A percentile compares a stretch with the other conserved stretches of the same genome.
Evolutionary conservation across 495 filamentous ascomycete genomes (phyloP).

Genomic region (Hypoxylon fuscum): DNA sequence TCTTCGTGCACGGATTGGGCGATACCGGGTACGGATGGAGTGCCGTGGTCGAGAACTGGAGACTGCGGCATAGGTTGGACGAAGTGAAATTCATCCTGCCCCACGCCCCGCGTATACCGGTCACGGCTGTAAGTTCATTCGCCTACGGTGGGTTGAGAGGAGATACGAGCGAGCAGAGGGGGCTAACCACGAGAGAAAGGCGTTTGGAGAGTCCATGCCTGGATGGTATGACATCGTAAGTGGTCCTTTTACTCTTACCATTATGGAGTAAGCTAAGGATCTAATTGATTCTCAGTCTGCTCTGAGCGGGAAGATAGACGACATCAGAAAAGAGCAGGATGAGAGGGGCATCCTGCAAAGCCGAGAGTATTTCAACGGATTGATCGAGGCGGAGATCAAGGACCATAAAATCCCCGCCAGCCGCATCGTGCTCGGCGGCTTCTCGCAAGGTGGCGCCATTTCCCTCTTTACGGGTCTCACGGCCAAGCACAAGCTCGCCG

Average conservation of each 20-base stretch:
- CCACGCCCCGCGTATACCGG: conserved; percentile 88
- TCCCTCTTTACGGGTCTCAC: conserved; percentile 74
- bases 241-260: conserved; percentile 39
- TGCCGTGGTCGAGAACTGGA: conserved; percentile 87
- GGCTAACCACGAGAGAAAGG: conserved; percentile 56
- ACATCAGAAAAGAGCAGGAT: conserved; percentile 64
- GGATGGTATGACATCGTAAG: conserved; percentile 93
- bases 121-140: conserved; percentile 75
- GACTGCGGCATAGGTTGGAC: conserved; percentile 80
- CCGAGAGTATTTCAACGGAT: conserved; percentile 75
- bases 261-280: not conserved
- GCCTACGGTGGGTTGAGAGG: not conserved
- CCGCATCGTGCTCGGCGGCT: conserved; percentile 82
- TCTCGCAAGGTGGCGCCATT: conserved; percentile 66
- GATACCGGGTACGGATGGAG: conserved; percentile 84
- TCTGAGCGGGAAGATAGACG: conserved; percentile 39
- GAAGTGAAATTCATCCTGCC: conserved; percentile 94
- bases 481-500: conserved; percentile 76
- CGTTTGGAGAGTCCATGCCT: conserved; percentile 84
- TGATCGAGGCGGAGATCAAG: conserved; percentile 86
- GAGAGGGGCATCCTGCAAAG: conserved; percentile 80
- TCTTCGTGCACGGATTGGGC: conserved; percentile 91
- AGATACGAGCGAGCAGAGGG: not conserved
- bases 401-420: conserved; percentile 82
- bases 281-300: conserved; percentile 27